Percentiles rank a stretch among this genome's conserved stretches.
These are phyloP conservation scores for Citrus australasica DNA, from an alignment of 345 rosid species.

Conservation along the genomic window DNA sequence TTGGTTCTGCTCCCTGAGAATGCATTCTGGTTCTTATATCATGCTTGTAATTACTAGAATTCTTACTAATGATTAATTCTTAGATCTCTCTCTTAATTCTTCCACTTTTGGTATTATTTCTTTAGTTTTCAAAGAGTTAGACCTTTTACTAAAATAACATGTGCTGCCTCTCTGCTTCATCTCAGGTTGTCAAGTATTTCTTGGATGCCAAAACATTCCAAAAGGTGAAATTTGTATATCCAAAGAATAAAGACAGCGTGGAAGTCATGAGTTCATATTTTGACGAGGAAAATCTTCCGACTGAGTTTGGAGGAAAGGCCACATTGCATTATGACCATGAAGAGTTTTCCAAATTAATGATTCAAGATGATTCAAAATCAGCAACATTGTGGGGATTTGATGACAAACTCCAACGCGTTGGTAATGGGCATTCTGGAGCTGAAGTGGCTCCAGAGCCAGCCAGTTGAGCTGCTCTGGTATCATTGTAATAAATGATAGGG, in stretches of 20 bases:
- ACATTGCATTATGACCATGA: slow-evolving; percentile 71
- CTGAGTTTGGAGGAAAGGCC: slow-evolving; percentile 82
- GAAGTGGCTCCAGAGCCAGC: slow-evolving; percentile 58
- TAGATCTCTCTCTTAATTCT: neutral
- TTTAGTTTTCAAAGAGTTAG: neutral
- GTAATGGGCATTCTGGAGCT: slow-evolving; percentile 41
- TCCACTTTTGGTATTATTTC: neutral
- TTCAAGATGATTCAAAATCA: slow-evolving; percentile 63
- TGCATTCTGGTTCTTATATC: neutral
- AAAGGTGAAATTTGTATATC: slow-evolving; percentile 94
- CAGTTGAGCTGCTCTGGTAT: slow-evolving; percentile 21
- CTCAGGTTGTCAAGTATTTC: slow-evolving; percentile 85
- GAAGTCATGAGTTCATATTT: slow-evolving; percentile 72
- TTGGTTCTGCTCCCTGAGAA: slow-evolving; percentile 9
- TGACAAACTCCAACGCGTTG: slow-evolving; percentile 29
- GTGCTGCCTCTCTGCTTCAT: neutral
- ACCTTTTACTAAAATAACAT: neutral
- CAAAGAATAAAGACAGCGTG: slow-evolving; percentile 73
- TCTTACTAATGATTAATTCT: neutral
- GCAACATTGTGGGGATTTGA: slow-evolving; percentile 61
- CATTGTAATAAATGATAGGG: neutral
- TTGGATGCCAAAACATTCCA: slow-evolving; percentile 78
- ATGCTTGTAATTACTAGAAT: neutral
- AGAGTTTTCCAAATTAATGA: slow-evolving; percentile 78
- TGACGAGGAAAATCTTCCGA: slow-evolving; percentile 79